Conservation (phyloP, 495 filamentous ascomycete species). For the Amphirosellinia nigrospora region DNA sequence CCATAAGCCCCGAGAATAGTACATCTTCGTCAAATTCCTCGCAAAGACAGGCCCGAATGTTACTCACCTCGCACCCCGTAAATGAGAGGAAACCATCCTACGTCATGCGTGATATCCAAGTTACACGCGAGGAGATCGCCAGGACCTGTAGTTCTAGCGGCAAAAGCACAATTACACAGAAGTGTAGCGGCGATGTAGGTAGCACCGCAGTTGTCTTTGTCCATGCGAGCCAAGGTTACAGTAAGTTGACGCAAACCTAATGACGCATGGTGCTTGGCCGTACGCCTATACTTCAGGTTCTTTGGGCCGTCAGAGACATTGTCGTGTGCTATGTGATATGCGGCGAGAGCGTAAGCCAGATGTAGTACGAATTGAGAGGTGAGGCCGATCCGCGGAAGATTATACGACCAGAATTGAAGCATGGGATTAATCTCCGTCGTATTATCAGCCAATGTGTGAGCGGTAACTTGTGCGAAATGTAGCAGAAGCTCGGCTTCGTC, state of each 20-base stretch:
- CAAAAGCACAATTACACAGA: conserved; percentile 12
- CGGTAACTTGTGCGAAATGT: conserved; percentile 7
- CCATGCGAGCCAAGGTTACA: background rate
- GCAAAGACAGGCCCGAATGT: too few relatives aligned
- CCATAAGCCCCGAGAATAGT: background rate
- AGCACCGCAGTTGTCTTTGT: conserved; percentile 16
- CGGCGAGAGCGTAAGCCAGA: background rate
- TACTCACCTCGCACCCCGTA: conserved; percentile 8
- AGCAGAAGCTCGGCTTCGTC: conserved; percentile 15
- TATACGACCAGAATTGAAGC: background rate
- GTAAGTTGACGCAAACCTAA: background rate
- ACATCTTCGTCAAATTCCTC: background rate
- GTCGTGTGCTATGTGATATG: conserved; percentile 5
- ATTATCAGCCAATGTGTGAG: background rate
- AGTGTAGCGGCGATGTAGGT: conserved; percentile 12
- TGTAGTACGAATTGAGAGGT: background rate
- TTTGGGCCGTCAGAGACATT: background rate
- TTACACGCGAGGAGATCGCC: conserved; percentile 10
- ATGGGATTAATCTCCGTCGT: background rate
- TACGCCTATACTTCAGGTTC: background rate
- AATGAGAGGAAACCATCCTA: conserved; percentile 8
- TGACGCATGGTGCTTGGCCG: background rate
- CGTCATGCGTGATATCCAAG: background rate
- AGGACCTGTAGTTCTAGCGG: background rate
- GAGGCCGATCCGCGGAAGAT: background rate